These are phyloP conservation scores for Candida montana DNA, from an alignment of 805 yeast genomes.

Conservation along the genomic window DNA sequence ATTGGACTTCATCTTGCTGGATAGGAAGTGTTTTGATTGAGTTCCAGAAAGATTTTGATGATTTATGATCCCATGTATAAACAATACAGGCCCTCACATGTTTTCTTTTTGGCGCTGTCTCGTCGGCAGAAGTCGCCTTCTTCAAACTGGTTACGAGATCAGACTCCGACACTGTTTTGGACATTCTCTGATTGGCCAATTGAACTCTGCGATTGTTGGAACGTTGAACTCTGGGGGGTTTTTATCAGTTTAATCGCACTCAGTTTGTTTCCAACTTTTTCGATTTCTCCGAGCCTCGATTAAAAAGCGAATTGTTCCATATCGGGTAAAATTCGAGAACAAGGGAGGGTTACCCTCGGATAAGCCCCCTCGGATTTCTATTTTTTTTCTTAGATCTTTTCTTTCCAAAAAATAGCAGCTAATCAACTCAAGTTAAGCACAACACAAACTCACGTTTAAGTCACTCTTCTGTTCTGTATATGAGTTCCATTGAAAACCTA, in stretches of 20 bases:
- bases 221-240: not conserved
- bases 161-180: conserved; percentile 27
- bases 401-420: not conserved
- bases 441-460: not conserved
- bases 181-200: conserved; percentile 12
- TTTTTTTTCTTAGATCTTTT: not conserved
- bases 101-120: conserved; percentile 90
- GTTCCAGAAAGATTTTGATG: conserved; percentile 81
- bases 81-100: conserved; percentile 95
- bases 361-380: no score
- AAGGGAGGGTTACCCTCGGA: not conserved
- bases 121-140: conserved; percentile 84
- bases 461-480: conserved; percentile 25
- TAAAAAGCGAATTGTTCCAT: not conserved
- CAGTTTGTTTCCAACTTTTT: not conserved
- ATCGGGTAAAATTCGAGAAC: not conserved
- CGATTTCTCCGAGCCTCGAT: not conserved
- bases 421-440: no score
- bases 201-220: not conserved
- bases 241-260: no score
- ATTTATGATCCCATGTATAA: conserved; percentile 92
- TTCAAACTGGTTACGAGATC: conserved; percentile 40
- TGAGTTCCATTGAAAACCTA: conserved; percentile 90
- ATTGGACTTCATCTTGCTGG: conserved; percentile 74
- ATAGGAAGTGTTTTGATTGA: conserved; percentile 74